A percentile compares a stretch with the other conserved stretches of the same genome.
phyloP scores from a whole-genome alignment of 1,139 yeast species.

The Suhomyces terraborum region DNA sequence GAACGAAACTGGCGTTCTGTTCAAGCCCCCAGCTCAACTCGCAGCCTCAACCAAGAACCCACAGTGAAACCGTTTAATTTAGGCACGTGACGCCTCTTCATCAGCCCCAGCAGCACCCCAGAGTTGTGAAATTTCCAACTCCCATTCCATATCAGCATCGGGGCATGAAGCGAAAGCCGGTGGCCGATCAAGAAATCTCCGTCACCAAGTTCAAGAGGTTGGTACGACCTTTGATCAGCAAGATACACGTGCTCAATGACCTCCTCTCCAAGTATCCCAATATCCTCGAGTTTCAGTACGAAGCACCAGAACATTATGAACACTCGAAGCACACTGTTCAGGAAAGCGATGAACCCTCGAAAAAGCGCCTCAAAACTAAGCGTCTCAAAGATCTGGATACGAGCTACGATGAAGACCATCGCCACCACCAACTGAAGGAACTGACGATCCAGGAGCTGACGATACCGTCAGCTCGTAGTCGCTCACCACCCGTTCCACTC shows the following conservation, averaged over 20 bases:
- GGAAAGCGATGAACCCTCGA: not conserved
- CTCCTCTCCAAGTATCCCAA: constrained; percentile 27
- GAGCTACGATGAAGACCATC: constrained; percentile 7
- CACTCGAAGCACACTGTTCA: not conserved
- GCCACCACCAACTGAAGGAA: not conserved
- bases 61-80: not conserved
- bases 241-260: constrained; percentile 38
- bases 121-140: not conserved
- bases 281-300: constrained; percentile 9
- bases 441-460: not conserved
- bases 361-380: constrained; percentile 1
- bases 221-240: constrained; percentile 40
- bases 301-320: too few species aligned
- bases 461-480: too few species aligned
- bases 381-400: constrained; percentile 4
- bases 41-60: too few species aligned
- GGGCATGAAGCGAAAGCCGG: constrained; percentile 6
- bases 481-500: constrained; percentile 6
- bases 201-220: constrained; percentile 35
- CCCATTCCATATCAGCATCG: not conserved
- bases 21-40: too few species aligned
- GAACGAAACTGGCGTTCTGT: too few species aligned
- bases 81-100: not conserved
- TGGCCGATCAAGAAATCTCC: constrained; percentile 6
- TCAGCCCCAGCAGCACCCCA: not conserved